Evolutionary conservation across 192 early-diverging fungal genomes (phyloP).

Genomic region (Diversispora epigaea): DNA sequence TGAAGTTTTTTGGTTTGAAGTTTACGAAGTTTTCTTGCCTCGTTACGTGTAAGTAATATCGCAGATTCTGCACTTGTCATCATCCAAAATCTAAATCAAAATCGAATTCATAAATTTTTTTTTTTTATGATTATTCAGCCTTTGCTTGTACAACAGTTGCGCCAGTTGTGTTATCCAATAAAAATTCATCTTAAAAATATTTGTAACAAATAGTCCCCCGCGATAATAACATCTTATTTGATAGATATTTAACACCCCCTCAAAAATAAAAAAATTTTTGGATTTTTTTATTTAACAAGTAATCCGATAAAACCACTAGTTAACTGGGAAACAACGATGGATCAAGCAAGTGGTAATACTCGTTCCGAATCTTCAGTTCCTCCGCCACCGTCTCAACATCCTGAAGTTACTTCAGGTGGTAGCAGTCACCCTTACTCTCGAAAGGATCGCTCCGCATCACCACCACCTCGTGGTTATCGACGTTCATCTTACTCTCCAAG

Average conservation of each 20-base stretch:
- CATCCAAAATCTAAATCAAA: too few species aligned
- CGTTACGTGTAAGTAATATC: not conserved
- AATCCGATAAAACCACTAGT: too few species aligned
- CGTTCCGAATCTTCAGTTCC: constrained; percentile 3
- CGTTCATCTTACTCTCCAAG: constrained; percentile 44
- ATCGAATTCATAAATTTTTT: too few species aligned
- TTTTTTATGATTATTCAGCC: too few species aligned
- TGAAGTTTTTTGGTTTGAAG: constrained; percentile 20
- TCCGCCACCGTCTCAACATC: constrained; percentile 22
- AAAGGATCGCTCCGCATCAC: constrained; percentile 29
- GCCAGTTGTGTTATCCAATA: too few species aligned
- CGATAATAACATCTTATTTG: too few species aligned
- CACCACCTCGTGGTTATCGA: constrained; percentile 31
- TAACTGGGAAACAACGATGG: not conserved
- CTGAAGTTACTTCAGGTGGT: not conserved
- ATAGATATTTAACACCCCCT: too few species aligned
- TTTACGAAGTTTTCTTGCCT: not conserved
- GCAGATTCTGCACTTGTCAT: not conserved
- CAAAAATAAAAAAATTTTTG: too few species aligned
- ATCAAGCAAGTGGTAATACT: constrained; percentile 20
- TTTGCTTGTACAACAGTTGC: too few species aligned
- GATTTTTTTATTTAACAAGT: too few species aligned
- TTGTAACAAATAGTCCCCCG: too few species aligned
- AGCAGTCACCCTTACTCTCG: constrained; percentile 20
- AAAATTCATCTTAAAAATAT: too few species aligned